Percentiles rank a stretch among this genome's conserved stretches.
Evolutionary conservation across 179 eudicot species (phyloP).

Genomic region (Carnegiea gigantea): DNA sequence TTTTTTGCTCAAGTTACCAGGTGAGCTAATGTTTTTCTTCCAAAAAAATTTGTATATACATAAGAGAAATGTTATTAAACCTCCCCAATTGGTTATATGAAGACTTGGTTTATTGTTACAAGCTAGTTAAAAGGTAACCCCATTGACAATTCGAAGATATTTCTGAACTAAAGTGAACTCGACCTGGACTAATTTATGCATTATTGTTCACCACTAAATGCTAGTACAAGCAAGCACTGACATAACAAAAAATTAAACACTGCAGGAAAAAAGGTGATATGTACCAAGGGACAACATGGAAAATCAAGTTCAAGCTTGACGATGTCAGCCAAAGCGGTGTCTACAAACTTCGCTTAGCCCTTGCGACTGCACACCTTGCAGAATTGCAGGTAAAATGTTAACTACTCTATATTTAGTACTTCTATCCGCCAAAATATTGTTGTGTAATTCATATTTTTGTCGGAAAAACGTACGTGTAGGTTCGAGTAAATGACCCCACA

Average conservation of each 20-base stretch:
- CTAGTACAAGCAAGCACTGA: too few relatives aligned
- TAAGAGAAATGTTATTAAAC: too few relatives aligned
- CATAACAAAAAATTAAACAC: background rate
- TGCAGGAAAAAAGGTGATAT: conserved; percentile 46
- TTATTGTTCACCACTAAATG: too few relatives aligned
- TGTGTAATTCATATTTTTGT: background rate
- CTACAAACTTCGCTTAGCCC: conserved; percentile 64
- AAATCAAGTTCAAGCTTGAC: conserved; percentile 67
- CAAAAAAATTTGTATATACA: too few relatives aligned
- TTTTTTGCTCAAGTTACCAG: conserved; percentile 84
- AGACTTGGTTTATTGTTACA: too few relatives aligned
- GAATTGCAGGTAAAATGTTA: conserved; percentile 54
- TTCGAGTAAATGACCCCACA: conserved; percentile 59
- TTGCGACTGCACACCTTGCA: conserved; percentile 64
- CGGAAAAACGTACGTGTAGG: conserved; percentile 28
- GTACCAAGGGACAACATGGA: conserved; percentile 78
- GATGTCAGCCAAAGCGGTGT: conserved; percentile 34
- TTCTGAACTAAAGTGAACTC: too few relatives aligned
- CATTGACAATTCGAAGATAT: too few relatives aligned
- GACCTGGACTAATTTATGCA: background rate
- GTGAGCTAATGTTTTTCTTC: conserved; percentile 26
- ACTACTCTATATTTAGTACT: too few relatives aligned
- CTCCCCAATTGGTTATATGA: too few relatives aligned
- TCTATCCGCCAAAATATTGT: too few relatives aligned
- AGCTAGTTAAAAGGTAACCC: too few relatives aligned